A percentile compares a stretch with the other conserved stretches of the same genome.
phyloP scores from a whole-genome alignment of 2,329 filamentous ascomycete genomes.

The Corinectria fuckeliana region DNA sequence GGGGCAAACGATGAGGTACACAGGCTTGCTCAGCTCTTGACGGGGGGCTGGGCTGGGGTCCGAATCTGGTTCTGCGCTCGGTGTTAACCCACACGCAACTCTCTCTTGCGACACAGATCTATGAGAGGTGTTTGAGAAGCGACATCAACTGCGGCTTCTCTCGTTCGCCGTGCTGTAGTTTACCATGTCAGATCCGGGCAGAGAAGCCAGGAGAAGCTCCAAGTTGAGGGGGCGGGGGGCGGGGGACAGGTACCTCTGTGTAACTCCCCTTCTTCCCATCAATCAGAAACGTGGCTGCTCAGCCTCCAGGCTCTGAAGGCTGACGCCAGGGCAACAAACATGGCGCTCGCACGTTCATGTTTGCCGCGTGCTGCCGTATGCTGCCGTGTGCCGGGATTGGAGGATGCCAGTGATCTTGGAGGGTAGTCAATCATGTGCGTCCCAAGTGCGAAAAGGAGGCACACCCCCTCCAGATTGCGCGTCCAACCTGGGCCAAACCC shows the following conservation, averaged over 20 bases:
- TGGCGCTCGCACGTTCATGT: not conserved
- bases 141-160: not conserved
- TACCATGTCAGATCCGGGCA: not conserved
- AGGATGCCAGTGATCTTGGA: not conserved
- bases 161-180: not conserved
- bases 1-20: not conserved
- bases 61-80: not conserved
- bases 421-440: not conserved
- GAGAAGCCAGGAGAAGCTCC: no score
- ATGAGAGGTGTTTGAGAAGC: not conserved
- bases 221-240: no score
- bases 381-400: not conserved
- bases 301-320: not conserved
- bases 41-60: not conserved
- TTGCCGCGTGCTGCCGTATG: not conserved
- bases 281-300: conserved; percentile 1
- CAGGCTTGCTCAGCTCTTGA: not conserved
- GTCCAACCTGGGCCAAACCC: not conserved
- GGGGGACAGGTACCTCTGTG: not conserved
- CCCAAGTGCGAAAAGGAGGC: not conserved
- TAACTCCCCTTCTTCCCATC: not conserved
- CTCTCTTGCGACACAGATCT: no score
- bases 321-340: not conserved
- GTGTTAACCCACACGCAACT: not conserved
- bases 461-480: not conserved